Conservation (phyloP, 495 filamentous ascomycete species). For the Talaromyces trachyspermus region DNA sequence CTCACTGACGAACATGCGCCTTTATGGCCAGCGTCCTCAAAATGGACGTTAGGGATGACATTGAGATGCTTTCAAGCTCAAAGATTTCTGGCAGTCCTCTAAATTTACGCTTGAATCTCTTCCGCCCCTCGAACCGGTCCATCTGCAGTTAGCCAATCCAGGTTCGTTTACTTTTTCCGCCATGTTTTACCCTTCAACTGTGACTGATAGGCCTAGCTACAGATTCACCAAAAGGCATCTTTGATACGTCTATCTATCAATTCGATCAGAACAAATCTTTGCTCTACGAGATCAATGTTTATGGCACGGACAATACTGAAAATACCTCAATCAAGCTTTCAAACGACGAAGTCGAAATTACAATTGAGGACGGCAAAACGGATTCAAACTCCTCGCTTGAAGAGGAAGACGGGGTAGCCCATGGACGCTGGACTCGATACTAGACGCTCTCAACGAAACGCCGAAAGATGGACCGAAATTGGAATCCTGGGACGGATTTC, state of each 20-base stretch:
- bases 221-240: constrained; percentile 25
- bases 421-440: constrained; percentile 42
- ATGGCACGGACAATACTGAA: constrained; percentile 14
- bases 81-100: constrained; percentile 54
- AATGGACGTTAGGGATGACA: constrained; percentile 41
- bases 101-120: constrained; percentile 34
- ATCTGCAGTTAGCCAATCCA: constrained; percentile 28
- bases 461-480: constrained; percentile 27
- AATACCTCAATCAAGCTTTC: constrained; percentile 18
- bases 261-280: constrained; percentile 17
- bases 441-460: constrained; percentile 14
- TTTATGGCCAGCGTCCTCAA: not conserved
- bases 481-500: constrained; percentile 70
- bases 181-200: not conserved
- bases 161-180: constrained; percentile 19
- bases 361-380: constrained; percentile 11
- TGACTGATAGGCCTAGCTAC: not conserved
- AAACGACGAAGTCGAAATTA: constrained; percentile 20
- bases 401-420: constrained; percentile 12
- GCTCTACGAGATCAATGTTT: constrained; percentile 29
- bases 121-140: constrained; percentile 30
- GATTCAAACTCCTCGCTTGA: constrained; percentile 5
- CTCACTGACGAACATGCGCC: not conserved
- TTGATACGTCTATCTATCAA: constrained; percentile 16
- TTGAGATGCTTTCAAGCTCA: constrained; percentile 63